Base-by-base conservation (phyloP, 768 basidiomycete species). In the Pisolithus tinctorius region DNA sequence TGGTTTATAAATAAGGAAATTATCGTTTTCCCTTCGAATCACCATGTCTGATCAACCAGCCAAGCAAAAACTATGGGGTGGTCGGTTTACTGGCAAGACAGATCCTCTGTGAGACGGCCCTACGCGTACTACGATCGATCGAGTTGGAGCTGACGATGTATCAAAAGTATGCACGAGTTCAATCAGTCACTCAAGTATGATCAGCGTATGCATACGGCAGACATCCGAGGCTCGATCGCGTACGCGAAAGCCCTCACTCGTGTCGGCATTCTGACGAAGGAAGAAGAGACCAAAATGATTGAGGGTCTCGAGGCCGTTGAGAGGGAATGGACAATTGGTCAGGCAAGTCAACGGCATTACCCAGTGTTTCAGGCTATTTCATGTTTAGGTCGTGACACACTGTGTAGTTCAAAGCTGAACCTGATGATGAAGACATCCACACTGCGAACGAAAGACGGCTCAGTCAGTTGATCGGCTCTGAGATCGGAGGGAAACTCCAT, bases 361-460 rank as follows among this genome's bases (percentile, higher is more conserved):
- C 25, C 27, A 23, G 23, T 37, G 14, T 29, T 23, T 17, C 3
- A 7, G 2, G 3, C 8, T 6, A 6, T 17, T 10, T 9, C 9
- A 6, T 29, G 27, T 16, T 8, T 3, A 30, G 53, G 30, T 45
- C 14, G 11, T 27, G 37, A 23, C 10, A 38, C 34, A 36, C 14
- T 27, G 25, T 38, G 13, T 60, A 94, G 88, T 99, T 99, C 63
- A 64, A 72, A 50, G 70, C 83, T 29, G 74, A 85, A 53, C 74
- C 81, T n/a, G 93, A 95, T 59, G 96, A 99, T 60, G 96, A 99
- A 63, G 96, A 99, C 63, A 98, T 99, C 53, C 95, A 98, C 67
- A 99, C 96, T 11, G 96, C 96, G 49, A 99, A 98, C 62, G 96
- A 99, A 66, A 83, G 96, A 44, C 81, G 96, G 39, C 69, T 99